Evolutionary conservation across 2,329 filamentous ascomycete species (phyloP).

Genomic region (Cryphonectria carpinicola): DNA sequence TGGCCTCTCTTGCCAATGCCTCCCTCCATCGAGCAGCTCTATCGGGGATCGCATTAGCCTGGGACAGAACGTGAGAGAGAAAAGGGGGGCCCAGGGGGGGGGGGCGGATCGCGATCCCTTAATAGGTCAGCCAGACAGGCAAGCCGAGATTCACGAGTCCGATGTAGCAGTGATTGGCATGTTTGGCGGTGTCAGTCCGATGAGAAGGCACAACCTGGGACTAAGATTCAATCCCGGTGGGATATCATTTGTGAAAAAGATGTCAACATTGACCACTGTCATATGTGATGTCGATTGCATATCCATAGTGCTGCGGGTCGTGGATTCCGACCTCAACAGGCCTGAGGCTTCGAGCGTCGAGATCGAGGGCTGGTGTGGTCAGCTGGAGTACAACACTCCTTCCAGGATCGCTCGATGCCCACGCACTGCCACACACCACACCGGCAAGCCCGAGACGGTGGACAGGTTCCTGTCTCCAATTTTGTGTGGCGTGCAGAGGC

Average conservation of each 20-base stretch:
- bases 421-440: neutral
- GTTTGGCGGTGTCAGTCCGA: neutral
- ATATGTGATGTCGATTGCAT: constrained; percentile 1
- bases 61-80: neutral
- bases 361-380: neutral
- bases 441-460: neutral
- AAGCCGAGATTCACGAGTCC: neutral
- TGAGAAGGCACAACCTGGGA: neutral
- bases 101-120: neutral
- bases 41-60: neutral
- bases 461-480: neutral
- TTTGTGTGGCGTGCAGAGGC: neutral
- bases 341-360: neutral
- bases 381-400: neutral
- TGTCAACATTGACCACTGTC: neutral
- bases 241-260: neutral
- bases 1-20: neutral
- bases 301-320: constrained; percentile 4
- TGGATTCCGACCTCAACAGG: neutral
- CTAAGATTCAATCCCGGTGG: neutral
- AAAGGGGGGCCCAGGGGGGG: neutral
- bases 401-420: neutral
- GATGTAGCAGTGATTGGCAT: neutral
- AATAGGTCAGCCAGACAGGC: neutral
- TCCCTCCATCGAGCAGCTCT: neutral